Evolutionary conservation across 2,329 filamentous ascomycete genomes (phyloP), one percentile per base, ranked within the genome.

Genomic region (Alternaria arborescens): DNA sequence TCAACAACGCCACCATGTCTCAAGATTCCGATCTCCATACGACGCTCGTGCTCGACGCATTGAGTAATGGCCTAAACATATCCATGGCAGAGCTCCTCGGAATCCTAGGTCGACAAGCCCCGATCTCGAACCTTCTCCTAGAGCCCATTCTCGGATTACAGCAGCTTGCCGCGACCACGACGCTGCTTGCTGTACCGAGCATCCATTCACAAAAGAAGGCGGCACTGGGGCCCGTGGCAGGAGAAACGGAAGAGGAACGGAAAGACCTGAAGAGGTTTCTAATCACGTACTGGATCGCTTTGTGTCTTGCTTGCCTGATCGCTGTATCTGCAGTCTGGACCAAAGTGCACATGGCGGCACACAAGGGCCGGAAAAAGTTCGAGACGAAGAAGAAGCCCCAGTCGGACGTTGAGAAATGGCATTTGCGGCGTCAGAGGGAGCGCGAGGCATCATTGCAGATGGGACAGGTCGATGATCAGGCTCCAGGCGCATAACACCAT

Each of bases 381-480:
- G 41, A 44, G 32, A 32, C 20, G 18, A 30, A 14, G 32, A 30
- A 16, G 42, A 48, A 54, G 32, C 55, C 55, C 5, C 30, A 44
- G 34, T 54, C 55, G 16, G 55, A 58, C 16, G 50, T 54, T 18
- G 55, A 58, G 34, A 54, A 42, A 36, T 54, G 55, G 50, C 51
- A 52, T 2, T 22, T 41, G 50, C 55, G 43, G 5, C 28, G 36
- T 36, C 36, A 55, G 43, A 55, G 18, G 43, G 30, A 24, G 28
- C 34, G 43, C 4, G 56, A 59, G 14, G 38, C 38, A 30, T 38
- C 44, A 26, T 11, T 30, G 36, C 34, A 48, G 2, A 22, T 30
- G 26, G 32, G 46, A 7, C 36, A 38, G 28, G 24, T 12, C 8
- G 38, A 42, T 50, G 46, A 50, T 11, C 46, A 50, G 3, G 8